Evolutionary conservation across 176 grass and related monocot genomes (phyloP).

Genomic region (Saccharum officinarum): DNA sequence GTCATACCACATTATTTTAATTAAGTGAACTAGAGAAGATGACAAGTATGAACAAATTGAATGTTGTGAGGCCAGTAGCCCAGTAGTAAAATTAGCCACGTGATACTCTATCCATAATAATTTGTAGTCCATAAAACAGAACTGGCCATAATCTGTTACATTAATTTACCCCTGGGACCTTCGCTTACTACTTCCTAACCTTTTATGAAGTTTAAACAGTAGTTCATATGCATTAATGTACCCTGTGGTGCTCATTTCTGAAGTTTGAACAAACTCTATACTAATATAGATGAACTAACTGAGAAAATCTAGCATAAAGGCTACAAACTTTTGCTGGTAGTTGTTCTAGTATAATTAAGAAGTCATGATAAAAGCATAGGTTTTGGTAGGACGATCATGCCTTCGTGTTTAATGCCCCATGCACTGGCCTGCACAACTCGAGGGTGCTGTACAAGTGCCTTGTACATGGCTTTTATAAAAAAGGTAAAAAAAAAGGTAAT

Average conservation of each 20-base stretch:
- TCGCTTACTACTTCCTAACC: neutral
- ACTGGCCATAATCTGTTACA: neutral
- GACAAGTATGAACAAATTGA: neutral
- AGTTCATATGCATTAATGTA: neutral
- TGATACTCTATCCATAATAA: neutral
- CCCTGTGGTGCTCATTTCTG: neutral
- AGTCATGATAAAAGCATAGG: neutral
- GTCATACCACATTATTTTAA: neutral
- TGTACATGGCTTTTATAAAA: neutral
- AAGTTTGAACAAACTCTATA: neutral
- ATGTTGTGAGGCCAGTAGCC: neutral
- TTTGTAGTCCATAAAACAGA: neutral
- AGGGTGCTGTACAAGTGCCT: constrained; percentile 8
- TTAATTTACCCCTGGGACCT: neutral
- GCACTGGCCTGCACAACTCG: neutral
- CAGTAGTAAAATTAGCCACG: neutral
- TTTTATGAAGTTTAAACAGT: neutral
- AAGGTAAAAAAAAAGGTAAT: neutral
- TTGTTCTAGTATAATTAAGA: neutral
- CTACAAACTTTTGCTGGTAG: neutral
- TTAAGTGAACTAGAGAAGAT: neutral
- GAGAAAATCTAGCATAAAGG: neutral
- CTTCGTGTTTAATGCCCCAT: neutral
- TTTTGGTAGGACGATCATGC: constrained; percentile 20
- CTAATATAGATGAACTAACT: neutral